Evolutionary conservation across 768 basidiomycete genomes (phyloP), one percentile per base, ranked within the genome.

Genomic region (Mycena alexandri): DNA sequence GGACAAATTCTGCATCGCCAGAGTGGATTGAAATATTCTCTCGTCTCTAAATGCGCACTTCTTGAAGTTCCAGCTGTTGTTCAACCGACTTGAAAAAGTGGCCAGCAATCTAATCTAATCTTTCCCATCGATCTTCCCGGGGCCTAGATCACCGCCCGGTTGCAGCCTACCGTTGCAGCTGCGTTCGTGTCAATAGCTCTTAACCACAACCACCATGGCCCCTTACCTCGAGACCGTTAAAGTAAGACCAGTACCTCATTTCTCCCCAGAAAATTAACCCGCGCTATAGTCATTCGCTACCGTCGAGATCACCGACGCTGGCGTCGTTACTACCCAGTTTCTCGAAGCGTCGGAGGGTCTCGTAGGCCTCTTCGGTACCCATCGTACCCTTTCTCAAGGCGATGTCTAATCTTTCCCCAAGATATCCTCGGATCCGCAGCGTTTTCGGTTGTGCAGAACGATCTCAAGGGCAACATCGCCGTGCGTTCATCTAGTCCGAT

Each of bases 391-490:
- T 48, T 22, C 51, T 42, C 10, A 38, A 38, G 22, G 29, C 36
- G 21, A 9, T 6, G n/a, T 17, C 65, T 66, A 66, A 66, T 44
- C 51, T 8, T n/a, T 7, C 58, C 14, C 43, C 43, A 25, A 97
- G 95, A 95, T 84, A 82, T 96, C 29, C 88, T 98, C 59, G 95
- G 93, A 71, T 93, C 91, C 56, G 79, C 90, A 12, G 93, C 96
- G 3, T 98, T 99, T 78, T 72, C 81, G 1, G 83, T 91, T 42
- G 98, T 99, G 19, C 90, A 95, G 79, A 85, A 76, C 72, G 98
- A 99, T 81, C 73, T 99, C 73, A 93, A 86, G 62, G 94, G 95
- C 34, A 99, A 99, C 82, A 98, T 99, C 79, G 80, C 83, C 55
- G 97, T 98, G 74, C 73, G 88, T 77, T 59, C 19, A 9, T 65